A percentile compares a stretch with the other conserved stretches of the same genome.
phyloP scores from a whole-genome alignment of 306 rosid genomes.

The Trifolium repens region DNA sequence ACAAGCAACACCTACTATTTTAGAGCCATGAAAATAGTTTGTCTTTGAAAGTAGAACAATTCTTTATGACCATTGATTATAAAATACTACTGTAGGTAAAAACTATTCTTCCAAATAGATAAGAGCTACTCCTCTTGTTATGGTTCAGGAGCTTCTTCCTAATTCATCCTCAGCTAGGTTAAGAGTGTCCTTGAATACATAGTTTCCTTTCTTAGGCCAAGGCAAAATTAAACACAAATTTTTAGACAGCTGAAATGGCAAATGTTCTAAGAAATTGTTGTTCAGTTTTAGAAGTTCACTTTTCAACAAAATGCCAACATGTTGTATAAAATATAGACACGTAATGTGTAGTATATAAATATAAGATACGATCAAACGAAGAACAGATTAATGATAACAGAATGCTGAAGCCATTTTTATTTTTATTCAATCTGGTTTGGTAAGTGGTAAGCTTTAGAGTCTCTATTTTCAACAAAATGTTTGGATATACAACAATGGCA shows the following conservation, averaged over 20 bases:
- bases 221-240: not conserved
- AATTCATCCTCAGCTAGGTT: not conserved
- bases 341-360: no score
- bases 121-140: not conserved
- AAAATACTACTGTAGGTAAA: not conserved
- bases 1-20: constrained; percentile 15
- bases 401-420: not conserved
- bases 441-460: not conserved
- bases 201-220: not conserved
- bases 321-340: not conserved
- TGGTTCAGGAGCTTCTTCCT: not conserved
- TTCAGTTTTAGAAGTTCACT: not conserved
- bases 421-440: constrained; percentile 18
- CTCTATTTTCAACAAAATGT: not conserved
- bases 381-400: not conserved
- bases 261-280: not conserved
- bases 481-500: constrained; percentile 37
- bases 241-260: not conserved
- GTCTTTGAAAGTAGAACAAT: not conserved
- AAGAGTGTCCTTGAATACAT: not conserved
- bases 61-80: not conserved
- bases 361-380: not conserved
- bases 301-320: not conserved
- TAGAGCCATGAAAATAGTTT: constrained; percentile 10
- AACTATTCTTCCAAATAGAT: not conserved